Percentiles rank a stretch among this genome's conserved stretches.
These are phyloP conservation scores for Rubia peregrina DNA, from an alignment of 305 asterid species.

Conservation along the genomic window DNA sequence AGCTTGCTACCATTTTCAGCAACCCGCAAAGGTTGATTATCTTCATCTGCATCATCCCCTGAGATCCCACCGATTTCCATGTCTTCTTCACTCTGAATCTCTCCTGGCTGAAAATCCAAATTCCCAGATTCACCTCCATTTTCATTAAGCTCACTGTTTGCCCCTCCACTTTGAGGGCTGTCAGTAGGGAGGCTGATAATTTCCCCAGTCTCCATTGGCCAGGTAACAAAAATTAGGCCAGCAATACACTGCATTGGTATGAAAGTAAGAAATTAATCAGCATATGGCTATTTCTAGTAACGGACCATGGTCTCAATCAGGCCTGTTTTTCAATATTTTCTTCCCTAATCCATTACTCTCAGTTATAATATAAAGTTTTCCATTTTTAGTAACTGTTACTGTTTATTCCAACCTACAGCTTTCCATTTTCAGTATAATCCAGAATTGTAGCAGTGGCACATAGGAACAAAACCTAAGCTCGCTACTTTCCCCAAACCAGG, in stretches of 20 bases:
- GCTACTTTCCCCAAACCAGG: background rate
- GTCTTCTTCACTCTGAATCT: constrained; percentile 30
- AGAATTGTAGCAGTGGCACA: background rate
- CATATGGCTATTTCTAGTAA: too few species aligned
- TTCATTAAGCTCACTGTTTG: constrained; percentile 24
- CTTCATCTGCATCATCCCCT: constrained; percentile 22
- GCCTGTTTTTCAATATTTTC: background rate
- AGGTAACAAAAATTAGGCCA: constrained; percentile 8
- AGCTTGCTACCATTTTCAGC: constrained; percentile 32
- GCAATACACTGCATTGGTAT: constrained; percentile 15
- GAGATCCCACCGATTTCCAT: constrained; percentile 28
- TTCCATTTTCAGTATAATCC: background rate
- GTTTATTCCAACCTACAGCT: background rate
- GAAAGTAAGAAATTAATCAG: constrained; percentile 2
- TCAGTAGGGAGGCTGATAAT: constrained; percentile 36
- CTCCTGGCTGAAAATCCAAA: constrained; percentile 25
- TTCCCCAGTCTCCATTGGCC: constrained; percentile 53
- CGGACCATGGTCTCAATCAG: background rate
- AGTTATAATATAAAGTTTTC: background rate
- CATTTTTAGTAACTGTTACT: background rate
- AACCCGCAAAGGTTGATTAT: constrained; percentile 13
- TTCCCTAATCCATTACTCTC: background rate
- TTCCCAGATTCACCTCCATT: constrained; percentile 24
- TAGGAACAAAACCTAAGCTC: background rate
- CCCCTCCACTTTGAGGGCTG: constrained; percentile 35